Evolutionary conservation across 2,329 filamentous ascomycete genomes (phyloP).

Genomic region (Aspergillus quadricinctus): DNA sequence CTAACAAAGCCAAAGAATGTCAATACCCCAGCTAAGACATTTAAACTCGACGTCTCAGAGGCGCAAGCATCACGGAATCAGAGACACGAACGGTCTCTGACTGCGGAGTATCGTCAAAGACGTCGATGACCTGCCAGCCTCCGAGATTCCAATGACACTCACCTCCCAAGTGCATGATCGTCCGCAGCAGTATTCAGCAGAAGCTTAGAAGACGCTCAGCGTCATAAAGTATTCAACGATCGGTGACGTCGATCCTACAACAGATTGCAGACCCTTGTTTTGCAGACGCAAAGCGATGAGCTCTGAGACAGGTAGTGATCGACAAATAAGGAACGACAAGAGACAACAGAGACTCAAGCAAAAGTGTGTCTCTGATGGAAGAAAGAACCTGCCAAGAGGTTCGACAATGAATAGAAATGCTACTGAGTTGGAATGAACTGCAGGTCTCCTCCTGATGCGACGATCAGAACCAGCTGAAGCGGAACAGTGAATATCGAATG

Average conservation of each 20-base stretch:
- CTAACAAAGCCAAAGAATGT: conserved; percentile 5
- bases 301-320: background rate
- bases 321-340: background rate
- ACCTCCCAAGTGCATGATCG: conserved; percentile 16
- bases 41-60: conserved; percentile 3
- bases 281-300: background rate
- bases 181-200: conserved; percentile 7
- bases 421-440: background rate
- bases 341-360: background rate
- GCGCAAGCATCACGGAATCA: background rate
- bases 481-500: background rate
- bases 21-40: background rate
- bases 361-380: background rate
- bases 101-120: background rate
- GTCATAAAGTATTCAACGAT: conserved; percentile 1
- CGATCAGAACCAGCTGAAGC: conserved; percentile 13
- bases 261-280: background rate
- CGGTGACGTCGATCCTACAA: background rate
- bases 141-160: conserved; percentile 6
- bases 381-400: background rate
- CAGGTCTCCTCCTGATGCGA: background rate
- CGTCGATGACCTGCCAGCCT: conserved; percentile 6
- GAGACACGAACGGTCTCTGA: background rate
- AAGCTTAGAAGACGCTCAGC: conserved; percentile 12
- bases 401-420: background rate